Conservation (phyloP, 768 basidiomycete species). For the Phlegmacium glaucopus region DNA sequence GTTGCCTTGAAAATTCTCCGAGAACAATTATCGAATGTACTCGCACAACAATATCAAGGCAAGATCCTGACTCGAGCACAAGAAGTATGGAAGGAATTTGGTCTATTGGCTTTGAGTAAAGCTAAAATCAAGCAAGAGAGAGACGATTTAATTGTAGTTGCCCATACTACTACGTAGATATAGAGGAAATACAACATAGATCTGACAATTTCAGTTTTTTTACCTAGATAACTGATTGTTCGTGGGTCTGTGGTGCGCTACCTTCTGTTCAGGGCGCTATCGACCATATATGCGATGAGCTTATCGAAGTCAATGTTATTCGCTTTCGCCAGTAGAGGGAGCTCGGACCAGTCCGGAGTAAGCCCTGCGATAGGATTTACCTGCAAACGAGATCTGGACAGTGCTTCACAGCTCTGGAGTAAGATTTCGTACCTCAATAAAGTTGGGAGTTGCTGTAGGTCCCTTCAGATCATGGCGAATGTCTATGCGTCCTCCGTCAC, state of each 20-base stretch:
- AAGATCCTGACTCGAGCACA: conserved; percentile 59
- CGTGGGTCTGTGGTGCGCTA: too few relatives aligned
- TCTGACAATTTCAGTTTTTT: too few relatives aligned
- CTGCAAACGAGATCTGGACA: neutral
- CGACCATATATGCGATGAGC: conserved; percentile 7
- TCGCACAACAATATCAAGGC: conserved; percentile 66
- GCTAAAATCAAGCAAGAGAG: conserved; percentile 35
- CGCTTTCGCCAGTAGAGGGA: conserved; percentile 3
- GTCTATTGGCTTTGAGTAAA: conserved; percentile 58
- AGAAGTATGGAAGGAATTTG: conserved; percentile 69
- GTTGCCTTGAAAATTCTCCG: conserved; percentile 82
- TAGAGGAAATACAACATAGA: too few relatives aligned
- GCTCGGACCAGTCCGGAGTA: conserved; percentile 3
- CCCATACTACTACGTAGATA: neutral
- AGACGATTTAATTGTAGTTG: conserved; percentile 12
- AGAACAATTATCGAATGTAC: conserved; percentile 49
- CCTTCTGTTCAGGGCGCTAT: conserved; percentile 8
- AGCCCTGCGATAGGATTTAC: conserved; percentile 7
- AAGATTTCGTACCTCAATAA: conserved; percentile 5
- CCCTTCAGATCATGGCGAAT: conserved; percentile 34
- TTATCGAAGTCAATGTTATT: conserved; percentile 3
- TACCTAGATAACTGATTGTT: too few relatives aligned
- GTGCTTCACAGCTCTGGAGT: neutral
- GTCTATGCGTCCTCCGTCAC: conserved; percentile 20
- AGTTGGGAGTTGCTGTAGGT: conserved; percentile 4